Base-by-base conservation (phyloP, 192 early-diverging fungal species). In the Coemansia biformis region DNA sequence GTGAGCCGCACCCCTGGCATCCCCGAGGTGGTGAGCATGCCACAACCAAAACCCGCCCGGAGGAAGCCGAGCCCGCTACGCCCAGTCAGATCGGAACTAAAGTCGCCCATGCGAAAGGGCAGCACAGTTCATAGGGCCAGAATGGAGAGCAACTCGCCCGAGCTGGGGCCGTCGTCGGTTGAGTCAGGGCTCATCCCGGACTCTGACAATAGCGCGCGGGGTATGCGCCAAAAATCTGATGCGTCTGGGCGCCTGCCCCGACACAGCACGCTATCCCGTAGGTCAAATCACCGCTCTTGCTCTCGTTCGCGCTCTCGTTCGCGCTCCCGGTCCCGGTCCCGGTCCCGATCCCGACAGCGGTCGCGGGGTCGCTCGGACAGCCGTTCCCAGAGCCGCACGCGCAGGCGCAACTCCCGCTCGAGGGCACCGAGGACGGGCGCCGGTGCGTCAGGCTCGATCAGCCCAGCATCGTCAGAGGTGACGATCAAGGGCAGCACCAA, bases 401-500 rank as follows among this genome's bases (percentile, higher is more conserved):
- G n/a, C n/a, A n/a, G n/a, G n/a, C n/a, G n/a, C n/a, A n/a, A n/a
- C n/a, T n/a, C n/a, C n/a, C n/a, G 43, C 11, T 9, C 39, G 4
- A 11, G 21, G 9, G 9, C 19, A 9, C n/a, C 7, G 31, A 8
- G 6, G 31, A 16, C 40, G 12, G 23, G 40, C 9, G 22, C 41
- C 14, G 2, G 7, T 12, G 23, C 8, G 2, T 2, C 4, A 16
- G 15, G 6, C 0, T 11, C n/a, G 17, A 8, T 15, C 6, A 39
- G 10, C 17, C 22, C 19, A 7, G 9, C 38, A 13, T 13, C 26
- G 1, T 17, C 28, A 0, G 48, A 51, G 17, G 24, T 70, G 59
- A 45, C 42, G 2, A 70, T 63, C 12, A 70, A 70, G 35, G 66
- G 66, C 29, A 37, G 47, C 15, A 70, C 45, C 17, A 70, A 54